Percentiles rank a stretch among this genome's conserved stretches.
phyloP scores from a whole-genome alignment of 768 basidiomycete genomes.

The Suillus weaverae region DNA sequence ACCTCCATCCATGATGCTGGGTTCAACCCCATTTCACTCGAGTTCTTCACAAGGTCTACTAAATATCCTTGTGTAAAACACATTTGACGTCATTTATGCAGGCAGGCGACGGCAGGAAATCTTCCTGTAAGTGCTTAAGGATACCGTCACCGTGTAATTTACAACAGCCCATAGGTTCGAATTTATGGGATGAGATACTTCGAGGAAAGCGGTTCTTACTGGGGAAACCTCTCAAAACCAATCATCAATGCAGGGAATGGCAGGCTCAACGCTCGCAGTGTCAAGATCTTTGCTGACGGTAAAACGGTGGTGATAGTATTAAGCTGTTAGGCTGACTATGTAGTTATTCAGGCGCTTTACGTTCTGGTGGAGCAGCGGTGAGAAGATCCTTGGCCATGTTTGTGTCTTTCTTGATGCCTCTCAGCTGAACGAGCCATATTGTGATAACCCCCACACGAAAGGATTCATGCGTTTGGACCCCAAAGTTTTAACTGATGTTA shows the following conservation, averaged over 20 bases:
- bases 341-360: constrained; percentile 66
- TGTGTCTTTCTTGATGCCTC: constrained; percentile 2
- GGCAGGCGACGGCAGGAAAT: constrained; percentile 57
- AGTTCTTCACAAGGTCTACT: constrained; percentile 67
- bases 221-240: constrained; percentile 64
- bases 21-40: constrained; percentile 63
- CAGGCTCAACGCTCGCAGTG: constrained; percentile 67
- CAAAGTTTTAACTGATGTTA: constrained; percentile 58
- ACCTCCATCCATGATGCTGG: constrained; percentile 89
- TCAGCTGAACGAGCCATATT: constrained; percentile 79
- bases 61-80: not conserved
- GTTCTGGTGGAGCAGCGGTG: constrained; percentile 89
- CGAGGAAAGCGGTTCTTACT: constrained; percentile 65
- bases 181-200: constrained; percentile 79
- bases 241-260: constrained; percentile 59
- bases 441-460: constrained; percentile 70
- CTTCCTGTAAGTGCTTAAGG: constrained; percentile 52
- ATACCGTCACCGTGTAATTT: constrained; percentile 10
- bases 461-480: constrained; percentile 78
- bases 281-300: constrained; percentile 76
- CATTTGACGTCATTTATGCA: constrained; percentile 29
- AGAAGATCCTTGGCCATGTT: constrained; percentile 16
- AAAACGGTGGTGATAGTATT: not conserved
- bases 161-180: constrained; percentile 52
- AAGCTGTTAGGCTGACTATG: not conserved